These are phyloP conservation scores for Solanum lignicaule DNA, from an alignment of 257 asterid genomes.

Conservation along the genomic window DNA sequence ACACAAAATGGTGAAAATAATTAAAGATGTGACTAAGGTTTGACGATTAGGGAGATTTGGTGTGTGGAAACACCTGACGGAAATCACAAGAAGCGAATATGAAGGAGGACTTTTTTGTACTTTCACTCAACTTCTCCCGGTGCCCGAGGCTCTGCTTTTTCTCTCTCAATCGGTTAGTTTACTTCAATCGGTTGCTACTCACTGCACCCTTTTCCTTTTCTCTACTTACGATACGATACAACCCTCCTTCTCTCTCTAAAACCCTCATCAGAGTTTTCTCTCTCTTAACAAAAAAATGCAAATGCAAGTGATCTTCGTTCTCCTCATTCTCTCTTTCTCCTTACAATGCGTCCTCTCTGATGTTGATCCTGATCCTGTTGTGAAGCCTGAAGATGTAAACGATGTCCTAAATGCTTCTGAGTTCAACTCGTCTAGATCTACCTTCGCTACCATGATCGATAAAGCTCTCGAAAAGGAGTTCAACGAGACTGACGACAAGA, in stretches of 20 bases:
- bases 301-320: slow-evolving; percentile 2
- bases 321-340: slow-evolving; percentile 11
- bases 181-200: background rate
- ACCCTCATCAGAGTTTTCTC: slow-evolving; percentile 3
- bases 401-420: slow-evolving; percentile 19
- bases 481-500: slow-evolving; percentile 57
- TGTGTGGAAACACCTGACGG: background rate
- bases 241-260: background rate
- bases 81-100: background rate
- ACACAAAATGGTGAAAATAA: background rate
- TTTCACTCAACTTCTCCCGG: slow-evolving; percentile 2
- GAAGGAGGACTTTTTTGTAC: slow-evolving; percentile 3
- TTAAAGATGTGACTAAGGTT: background rate
- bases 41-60: background rate
- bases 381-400: slow-evolving; percentile 9
- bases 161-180: background rate
- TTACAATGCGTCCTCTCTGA: slow-evolving; percentile 7
- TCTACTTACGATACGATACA: background rate
- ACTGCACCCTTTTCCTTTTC: background rate
- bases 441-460: slow-evolving; percentile 50
- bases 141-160: background rate
- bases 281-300: slow-evolving; percentile 10
- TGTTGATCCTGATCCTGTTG: slow-evolving; percentile 36
- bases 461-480: slow-evolving; percentile 75
- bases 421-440: slow-evolving; percentile 17